Percentiles rank a stretch among this genome's conserved stretches.
Evolutionary conservation across 2,329 filamentous ascomycete genomes (phyloP).

Genomic region (Botrytis fragariae): DNA sequence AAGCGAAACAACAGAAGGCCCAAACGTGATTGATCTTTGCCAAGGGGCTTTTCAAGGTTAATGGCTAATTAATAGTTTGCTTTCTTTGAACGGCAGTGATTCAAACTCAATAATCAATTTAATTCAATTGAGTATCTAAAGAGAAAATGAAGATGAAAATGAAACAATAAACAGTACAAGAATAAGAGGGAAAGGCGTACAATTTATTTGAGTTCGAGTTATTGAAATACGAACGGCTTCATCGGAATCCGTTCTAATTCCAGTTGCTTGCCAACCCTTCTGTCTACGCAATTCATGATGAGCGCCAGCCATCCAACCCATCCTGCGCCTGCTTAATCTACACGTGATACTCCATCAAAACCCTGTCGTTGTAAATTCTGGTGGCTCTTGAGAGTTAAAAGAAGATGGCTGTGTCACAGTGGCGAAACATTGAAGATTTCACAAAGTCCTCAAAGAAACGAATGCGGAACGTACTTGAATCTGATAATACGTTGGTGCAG

Average conservation of each 20-base stretch:
- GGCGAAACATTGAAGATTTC: constrained; percentile 20
- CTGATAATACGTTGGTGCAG: neutral
- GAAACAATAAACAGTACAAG: neutral
- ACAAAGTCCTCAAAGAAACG: constrained; percentile 12
- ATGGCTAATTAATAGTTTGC: neutral
- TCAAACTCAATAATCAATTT: neutral
- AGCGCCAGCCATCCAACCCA: neutral
- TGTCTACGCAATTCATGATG: constrained; percentile 15
- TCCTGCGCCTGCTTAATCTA: neutral
- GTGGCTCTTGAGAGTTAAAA: neutral
- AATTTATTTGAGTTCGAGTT: neutral
- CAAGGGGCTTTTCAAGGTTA: constrained; percentile 11
- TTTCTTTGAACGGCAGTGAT: constrained; percentile 6
- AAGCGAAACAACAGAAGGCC: constrained; percentile 18
- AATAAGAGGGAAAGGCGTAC: neutral
- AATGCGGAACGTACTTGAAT: neutral
- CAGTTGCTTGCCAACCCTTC: neutral
- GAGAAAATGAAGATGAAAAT: neutral
- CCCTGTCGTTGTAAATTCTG: neutral
- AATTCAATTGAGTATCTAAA: neutral
- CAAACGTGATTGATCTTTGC: constrained; percentile 20
- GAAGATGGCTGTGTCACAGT: constrained; percentile 17
- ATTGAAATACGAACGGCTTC: constrained; percentile 17
- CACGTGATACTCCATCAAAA: neutral
- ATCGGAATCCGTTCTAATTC: constrained; percentile 18